Evolutionary conservation across 305 asterid genomes (phyloP), one percentile per base, ranked within the genome.

Genomic region (Coffea humblotiana): DNA sequence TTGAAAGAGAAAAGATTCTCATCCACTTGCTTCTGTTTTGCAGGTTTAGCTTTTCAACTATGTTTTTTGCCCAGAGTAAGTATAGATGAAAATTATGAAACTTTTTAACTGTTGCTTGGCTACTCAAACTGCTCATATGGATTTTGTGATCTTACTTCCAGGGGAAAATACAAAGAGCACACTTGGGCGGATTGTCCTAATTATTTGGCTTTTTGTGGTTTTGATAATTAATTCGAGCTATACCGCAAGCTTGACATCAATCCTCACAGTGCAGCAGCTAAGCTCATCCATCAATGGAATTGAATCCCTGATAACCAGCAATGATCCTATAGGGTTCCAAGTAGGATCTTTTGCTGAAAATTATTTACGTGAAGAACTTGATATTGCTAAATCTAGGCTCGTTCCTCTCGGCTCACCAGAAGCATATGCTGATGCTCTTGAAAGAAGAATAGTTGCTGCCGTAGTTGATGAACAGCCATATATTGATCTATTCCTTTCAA

Each of bases 11-110:
- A 65, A 27, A 16, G 25, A 45, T 6, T 77, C 78, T 80, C 72
- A 74, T 63, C 78, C 75, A 13, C 77, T 25, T 72, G 84, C 70
- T 83, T 82, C 69, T 32, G 65, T 63, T 4, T 80, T 87, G 90
- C 95, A 94, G 98, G 98, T 94, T 94, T 87, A 95, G 97, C 88
- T 91, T 94, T 85, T 94, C 98, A 63, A 94, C 96, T 13, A 88
- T 94, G 94, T 90, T 92, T 75, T 91, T 89, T 21, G 84, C 98
- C 58, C 98, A 92, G 82, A 89, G 98, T 94, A 89, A 90, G 98
- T 72, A 80, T 78, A 7, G 40, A 49, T 73, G 43, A 68, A 80
- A 82, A 54, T 75, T 48, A 8, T 27, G 40, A 60, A 35, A 71
- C 15, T 6, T 32, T 48, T 35, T 56, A 23, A 10, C 21, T 56